Evolutionary conservation across 495 filamentous ascomycete genomes (phyloP), one percentile per base, ranked within the genome.

Genomic region (Talaromyces wortmannii): DNA sequence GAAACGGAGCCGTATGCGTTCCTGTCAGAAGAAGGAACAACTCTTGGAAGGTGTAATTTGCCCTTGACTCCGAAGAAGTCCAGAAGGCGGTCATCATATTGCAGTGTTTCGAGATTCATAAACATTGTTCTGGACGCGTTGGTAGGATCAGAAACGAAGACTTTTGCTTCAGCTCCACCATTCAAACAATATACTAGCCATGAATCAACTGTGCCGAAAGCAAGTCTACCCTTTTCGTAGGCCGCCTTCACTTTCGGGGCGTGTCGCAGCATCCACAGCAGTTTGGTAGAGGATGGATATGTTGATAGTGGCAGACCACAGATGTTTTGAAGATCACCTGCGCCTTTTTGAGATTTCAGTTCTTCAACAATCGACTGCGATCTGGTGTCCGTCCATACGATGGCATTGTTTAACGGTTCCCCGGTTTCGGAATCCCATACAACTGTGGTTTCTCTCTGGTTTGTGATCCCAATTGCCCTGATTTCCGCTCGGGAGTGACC

Each of bases 101-200:
- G 71, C n/a, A 95, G 70, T 2, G 84, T 90, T 57, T 86, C 77
- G 23, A 97, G 73, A 63, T 96, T 94, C 79, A 95, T 90, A 70
- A 97, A 96, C 92, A 96, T 97, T 42, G 92, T 97, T 51, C 92
- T 77, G 29, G 90, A 95, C 13, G 92, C 92, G 70, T 97, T 97
- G 44, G 92, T 96, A 31, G 86, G 81, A 69, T 97, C 92, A 12
- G 92, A 91, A 53, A 97, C 89, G 66, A 89, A 86, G 33, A 94
- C 66, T 53, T 84, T 81, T 31, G 82, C 82, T 11, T 76, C 61
- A 32, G 75, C 80, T 23, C 89, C 89, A 50, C 91, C 92, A 60
- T 95, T 97, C 56, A 97, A 80, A 62, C 85, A 83, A 70, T 91
- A 97, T 7, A 96, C 83, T 40, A 97, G 74, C 92, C 92, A 97